phyloP scores from a whole-genome alignment of 2,329 filamentous ascomycete species.

The Neonectria hederae region DNA sequence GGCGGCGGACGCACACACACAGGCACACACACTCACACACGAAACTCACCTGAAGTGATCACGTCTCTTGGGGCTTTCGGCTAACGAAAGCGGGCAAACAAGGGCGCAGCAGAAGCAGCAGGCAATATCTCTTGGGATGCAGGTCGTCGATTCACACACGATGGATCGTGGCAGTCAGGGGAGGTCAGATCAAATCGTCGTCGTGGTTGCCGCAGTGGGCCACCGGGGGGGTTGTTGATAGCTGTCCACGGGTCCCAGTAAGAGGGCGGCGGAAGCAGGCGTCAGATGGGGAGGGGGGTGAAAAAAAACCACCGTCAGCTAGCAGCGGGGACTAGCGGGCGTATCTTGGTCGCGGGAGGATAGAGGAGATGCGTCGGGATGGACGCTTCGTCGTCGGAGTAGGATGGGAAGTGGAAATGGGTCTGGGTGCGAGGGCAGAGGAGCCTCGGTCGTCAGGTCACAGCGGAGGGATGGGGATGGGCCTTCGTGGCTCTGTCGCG shows the following conservation, averaged over 20 bases:
- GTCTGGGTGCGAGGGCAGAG: conserved; percentile 11
- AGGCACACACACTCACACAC: conserved; percentile 18
- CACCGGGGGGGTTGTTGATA: conserved; percentile 42
- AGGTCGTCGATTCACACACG: conserved; percentile 33
- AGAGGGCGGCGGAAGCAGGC: conserved; percentile 39
- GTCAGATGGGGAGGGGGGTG: conserved; percentile 34
- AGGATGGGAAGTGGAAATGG: conserved; percentile 1
- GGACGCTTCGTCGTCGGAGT: conserved; percentile 38
- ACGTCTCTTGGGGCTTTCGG: conserved; percentile 45
- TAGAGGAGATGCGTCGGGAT: conserved; percentile 27
- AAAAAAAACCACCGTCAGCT: conserved; percentile 39
- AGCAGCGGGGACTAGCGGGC: conserved; percentile 31
- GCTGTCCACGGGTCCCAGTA: conserved; percentile 34
- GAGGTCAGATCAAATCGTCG: conserved; percentile 41
- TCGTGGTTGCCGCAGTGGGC: conserved; percentile 46
- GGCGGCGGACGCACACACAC: conserved; percentile 27
- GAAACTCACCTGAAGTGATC: conserved; percentile 54
- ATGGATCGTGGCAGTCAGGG: conserved; percentile 24
- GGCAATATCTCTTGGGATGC: conserved; percentile 22
- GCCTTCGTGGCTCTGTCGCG: conserved; percentile 25
- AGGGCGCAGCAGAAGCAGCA: conserved; percentile 24
- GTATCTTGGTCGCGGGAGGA: conserved; percentile 30
- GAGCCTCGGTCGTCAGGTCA: conserved; percentile 23
- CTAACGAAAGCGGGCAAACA: conserved; percentile 29
- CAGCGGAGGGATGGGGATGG: conserved; percentile 15